A percentile compares a stretch with the other conserved stretches of the same genome.
phyloP scores from a whole-genome alignment of 2,329 filamentous ascomycete species.

The Colletotrichum sp. region DNA sequence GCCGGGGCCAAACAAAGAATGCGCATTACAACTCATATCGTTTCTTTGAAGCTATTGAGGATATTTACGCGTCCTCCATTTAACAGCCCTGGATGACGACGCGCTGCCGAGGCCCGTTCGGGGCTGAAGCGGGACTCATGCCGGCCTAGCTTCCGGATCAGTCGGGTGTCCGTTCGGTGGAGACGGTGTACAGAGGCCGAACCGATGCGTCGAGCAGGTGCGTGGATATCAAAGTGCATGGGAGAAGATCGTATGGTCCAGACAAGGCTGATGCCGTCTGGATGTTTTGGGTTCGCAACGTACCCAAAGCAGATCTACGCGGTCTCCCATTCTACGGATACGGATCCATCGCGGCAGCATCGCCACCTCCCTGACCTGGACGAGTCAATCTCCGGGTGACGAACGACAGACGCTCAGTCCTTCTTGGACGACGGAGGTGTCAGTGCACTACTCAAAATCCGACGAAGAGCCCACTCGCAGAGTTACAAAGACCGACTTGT shows the following conservation, averaged over 20 bases:
- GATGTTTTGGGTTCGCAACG: background rate
- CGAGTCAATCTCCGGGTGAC: background rate
- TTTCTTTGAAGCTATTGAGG: background rate
- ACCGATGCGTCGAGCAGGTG: background rate
- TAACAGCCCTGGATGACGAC: background rate
- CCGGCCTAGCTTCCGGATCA: conserved; percentile 7
- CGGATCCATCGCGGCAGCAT: background rate
- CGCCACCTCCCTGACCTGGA: conserved; percentile 6
- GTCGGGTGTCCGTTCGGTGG: conserved; percentile 10
- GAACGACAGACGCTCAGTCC: background rate
- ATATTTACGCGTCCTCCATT: background rate
- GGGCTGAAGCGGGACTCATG: background rate
- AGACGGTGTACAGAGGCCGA: background rate
- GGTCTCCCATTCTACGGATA: background rate
- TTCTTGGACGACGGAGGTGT: background rate
- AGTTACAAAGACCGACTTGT: background rate
- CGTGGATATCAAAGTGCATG: background rate
- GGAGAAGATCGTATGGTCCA: background rate
- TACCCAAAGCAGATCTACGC: background rate
- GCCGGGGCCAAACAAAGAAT: background rate
- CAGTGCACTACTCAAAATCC: background rate
- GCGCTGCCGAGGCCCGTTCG: background rate
- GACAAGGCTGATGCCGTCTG: background rate
- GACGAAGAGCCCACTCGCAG: background rate
- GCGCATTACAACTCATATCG: background rate